Conservation (phyloP, 2,329 filamentous ascomycete genomes). For the Ascosphaera pollenicola region DNA sequence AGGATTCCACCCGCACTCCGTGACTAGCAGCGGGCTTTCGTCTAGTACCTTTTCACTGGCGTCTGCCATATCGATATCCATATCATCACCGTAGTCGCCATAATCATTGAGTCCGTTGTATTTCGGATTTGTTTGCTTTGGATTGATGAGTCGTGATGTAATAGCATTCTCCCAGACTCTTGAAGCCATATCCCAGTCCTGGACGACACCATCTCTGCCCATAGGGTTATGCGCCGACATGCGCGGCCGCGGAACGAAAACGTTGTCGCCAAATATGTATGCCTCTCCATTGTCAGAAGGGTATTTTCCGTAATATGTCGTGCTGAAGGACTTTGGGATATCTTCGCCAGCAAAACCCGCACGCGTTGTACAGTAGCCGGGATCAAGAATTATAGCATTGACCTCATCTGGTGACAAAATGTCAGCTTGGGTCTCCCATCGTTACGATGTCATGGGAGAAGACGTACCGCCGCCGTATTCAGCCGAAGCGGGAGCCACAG, state of each 20-base stretch:
- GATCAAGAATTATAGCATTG: conserved; percentile 86
- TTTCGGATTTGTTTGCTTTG: conserved; percentile 43
- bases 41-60: conserved; percentile 55
- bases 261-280: conserved; percentile 70
- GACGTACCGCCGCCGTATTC: conserved; percentile 28
- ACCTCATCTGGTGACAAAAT: conserved; percentile 53
- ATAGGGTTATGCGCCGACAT: conserved; percentile 86
- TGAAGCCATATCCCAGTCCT: conserved; percentile 86
- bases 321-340: conserved; percentile 78
- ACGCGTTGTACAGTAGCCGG: conserved; percentile 75
- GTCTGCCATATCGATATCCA: conserved; percentile 37
- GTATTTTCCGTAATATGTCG: conserved; percentile 62
- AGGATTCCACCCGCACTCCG: conserved; percentile 82
- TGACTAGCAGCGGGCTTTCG: conserved; percentile 82
- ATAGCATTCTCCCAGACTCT: conserved; percentile 87
- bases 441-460: not conserved
- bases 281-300: conserved; percentile 30
- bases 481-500: conserved; percentile 22
- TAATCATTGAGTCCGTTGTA: conserved; percentile 64
- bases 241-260: conserved; percentile 51
- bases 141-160: conserved; percentile 64
- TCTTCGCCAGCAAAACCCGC: conserved; percentile 97
- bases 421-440: not conserved
- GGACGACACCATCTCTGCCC: conserved; percentile 67
- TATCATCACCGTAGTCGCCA: conserved; percentile 34